Percentiles rank a stretch among this genome's conserved stretches.
phyloP scores from a whole-genome alignment of 2,329 filamentous ascomycete genomes.

The Raffaelea deltoideospora region DNA sequence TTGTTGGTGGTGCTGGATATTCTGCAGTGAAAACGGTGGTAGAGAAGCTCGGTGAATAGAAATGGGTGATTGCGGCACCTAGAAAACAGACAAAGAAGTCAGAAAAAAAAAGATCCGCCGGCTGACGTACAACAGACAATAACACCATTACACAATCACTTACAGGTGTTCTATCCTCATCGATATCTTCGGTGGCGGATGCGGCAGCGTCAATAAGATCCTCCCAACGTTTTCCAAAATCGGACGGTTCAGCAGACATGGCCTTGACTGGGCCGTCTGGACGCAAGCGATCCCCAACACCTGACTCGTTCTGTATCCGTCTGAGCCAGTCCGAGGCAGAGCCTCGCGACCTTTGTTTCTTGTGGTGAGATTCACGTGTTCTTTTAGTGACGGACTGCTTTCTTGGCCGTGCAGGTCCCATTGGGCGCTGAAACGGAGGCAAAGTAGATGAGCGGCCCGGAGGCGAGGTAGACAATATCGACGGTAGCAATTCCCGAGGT shows the following conservation, averaged over 20 bases:
- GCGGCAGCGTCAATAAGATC: constrained; percentile 89
- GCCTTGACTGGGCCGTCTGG: constrained; percentile 60
- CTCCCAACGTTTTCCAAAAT: constrained; percentile 86
- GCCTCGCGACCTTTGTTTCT: constrained; percentile 58
- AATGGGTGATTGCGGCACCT: constrained; percentile 51
- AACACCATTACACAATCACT: too few species aligned
- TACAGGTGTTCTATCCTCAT: constrained; percentile 83
- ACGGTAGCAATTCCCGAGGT: constrained; percentile 65
- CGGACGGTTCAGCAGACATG: constrained; percentile 69
- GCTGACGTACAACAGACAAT: too few species aligned
- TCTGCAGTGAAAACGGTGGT: constrained; percentile 43
- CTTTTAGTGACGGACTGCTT: constrained; percentile 80
- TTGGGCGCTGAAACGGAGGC: constrained; percentile 62
- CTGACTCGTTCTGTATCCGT: constrained; percentile 36
- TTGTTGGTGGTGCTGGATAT: constrained; percentile 15
- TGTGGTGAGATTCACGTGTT: constrained; percentile 60
- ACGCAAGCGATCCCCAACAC: constrained; percentile 40
- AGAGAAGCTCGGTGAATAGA: constrained; percentile 47
- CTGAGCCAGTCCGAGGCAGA: constrained; percentile 54
- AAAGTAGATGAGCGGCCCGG: constrained; percentile 78
- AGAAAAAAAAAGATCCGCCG: too few species aligned
- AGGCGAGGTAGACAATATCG: constrained; percentile 66
- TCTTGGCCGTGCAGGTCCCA: constrained; percentile 57
- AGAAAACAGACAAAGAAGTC: constrained; percentile 9
- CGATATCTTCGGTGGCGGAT: constrained; percentile 78